Base-by-base conservation (phyloP, 805 yeast species). In the Cyberlindnera mississippiensis region DNA sequence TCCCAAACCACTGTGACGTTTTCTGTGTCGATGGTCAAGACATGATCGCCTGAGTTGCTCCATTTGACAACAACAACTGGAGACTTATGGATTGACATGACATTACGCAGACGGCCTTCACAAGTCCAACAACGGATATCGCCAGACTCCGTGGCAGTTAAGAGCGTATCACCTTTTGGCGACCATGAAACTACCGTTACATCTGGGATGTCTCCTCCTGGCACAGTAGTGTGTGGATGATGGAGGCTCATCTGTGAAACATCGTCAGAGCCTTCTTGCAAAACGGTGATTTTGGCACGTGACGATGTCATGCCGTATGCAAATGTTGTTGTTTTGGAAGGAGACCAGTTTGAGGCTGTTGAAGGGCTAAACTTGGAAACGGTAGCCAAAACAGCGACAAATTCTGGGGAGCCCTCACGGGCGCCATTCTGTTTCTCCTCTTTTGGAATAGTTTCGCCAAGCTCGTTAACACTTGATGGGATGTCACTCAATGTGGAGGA, bases 121-220 rank as follows among this genome's bases (percentile, higher is more conserved):
- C 75, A 68, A 10, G 80, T 73, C 95, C 96, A 89, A n/a, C 85
- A 67, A 42, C 91, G 65, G 8, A 89, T 53, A 52, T 84, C 91
- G 12, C 96, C 96, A 53, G 72, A 72, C 41, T 72, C 76, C 2
- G 80, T 71, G 3, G 81, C 84, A 0, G 90, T 82, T 12, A 83
- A 69, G 3, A 88, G 60, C 12, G 70, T 51, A 31, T 73, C 66
- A 0, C 95, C 95, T 40, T 66, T 63, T 1, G 82, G 81, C 11
- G 86, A 74, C 95, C 95, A 87, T 9, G 76, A 49, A 3, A 75
- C 40, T 20, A 56, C 48, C 2, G 71, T 63, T 2, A 70, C 50
- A 38, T 60, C 62, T 26, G 53, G 41, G 6, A 37, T 40, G 3
- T 29, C 41, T 4, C 41, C 42, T 4, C 44, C 40, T 2, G n/a